These are phyloP conservation scores for Mycena citricolor DNA, from an alignment of 1,284 basidiomycete genomes.

Conservation along the genomic window DNA sequence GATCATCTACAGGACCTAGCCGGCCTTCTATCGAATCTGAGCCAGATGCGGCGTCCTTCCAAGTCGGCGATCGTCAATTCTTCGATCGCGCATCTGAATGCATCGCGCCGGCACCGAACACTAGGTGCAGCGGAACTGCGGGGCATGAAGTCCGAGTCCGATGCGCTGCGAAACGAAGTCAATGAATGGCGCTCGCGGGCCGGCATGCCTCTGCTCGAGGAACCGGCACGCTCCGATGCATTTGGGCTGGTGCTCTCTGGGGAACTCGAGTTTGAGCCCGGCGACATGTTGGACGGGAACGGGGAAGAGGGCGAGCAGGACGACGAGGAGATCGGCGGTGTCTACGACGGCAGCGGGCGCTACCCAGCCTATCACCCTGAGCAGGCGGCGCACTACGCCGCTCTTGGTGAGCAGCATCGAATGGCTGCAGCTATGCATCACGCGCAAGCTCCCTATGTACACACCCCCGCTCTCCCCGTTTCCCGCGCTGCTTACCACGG, in stretches of 20 bases:
- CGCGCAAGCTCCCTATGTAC: too few relatives aligned
- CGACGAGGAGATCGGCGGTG: too few relatives aligned
- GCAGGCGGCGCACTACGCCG: too few relatives aligned
- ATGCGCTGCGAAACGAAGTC: conserved; percentile 79
- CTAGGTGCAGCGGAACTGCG: conserved; percentile 78
- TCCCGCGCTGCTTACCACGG: too few relatives aligned
- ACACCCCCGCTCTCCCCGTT: too few relatives aligned
- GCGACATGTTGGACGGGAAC: conserved; percentile 40
- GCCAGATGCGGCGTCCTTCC: conserved; percentile 85
- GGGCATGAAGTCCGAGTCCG: conserved; percentile 70
- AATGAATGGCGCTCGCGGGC: conserved; percentile 85
- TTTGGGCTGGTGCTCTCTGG: conserved; percentile 67
- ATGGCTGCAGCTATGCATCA: too few relatives aligned
- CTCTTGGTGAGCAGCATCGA: too few relatives aligned
- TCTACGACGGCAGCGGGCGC: too few relatives aligned
- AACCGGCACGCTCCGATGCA: conserved; percentile 64
- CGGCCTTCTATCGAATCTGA: conserved; percentile 85
- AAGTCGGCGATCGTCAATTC: conserved; percentile 95
- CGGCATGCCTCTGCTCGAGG: conserved; percentile 60
- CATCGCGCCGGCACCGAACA: conserved; percentile 75
- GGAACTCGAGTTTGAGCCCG: conserved; percentile 55
- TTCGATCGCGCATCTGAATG: conserved; percentile 80
- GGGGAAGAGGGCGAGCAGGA: conserved; percentile 32
- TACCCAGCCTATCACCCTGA: too few relatives aligned
- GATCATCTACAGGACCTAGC: conserved; percentile 70